Base-by-base conservation (phyloP, 345 rosid species). In the Acer saccharum region DNA sequence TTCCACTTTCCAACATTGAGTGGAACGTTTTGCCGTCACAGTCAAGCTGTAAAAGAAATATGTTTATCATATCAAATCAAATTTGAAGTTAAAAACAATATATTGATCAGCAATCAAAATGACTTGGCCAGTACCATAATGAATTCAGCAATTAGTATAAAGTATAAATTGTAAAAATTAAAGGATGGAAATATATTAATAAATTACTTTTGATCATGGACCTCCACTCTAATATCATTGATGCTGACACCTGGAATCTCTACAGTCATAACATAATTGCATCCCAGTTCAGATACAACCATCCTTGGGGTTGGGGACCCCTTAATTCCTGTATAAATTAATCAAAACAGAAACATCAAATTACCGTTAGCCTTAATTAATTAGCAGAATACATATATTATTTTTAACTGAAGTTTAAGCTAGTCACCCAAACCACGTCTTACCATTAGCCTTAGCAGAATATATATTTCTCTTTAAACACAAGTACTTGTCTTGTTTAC, bases 141-240 rank as follows among this genome's bases (percentile, higher is more conserved):
- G 55, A 67, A 73, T 17, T n/a, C 50, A 46, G 65, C 12, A 3
- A 10, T 32, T 32, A 32, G 35, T 32, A 32, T 32, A 32, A 32
- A 32, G 5, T 32, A 32, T 32, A 32, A 18, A 6, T 58, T 20
- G 1, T 58, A 20, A 10, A 72, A 20, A 76, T 21, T 65, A 32
- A 58, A 27, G 29, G 68, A 57, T 17, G 39, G 43, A 60, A 58
- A 13, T 61, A n/a, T 60, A 35, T 35, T 35, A 35, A 4, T 14
- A 43, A 55, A 78, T 80, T 86, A 89, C 98, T 81, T 85, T 79
- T 48, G 82, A 73, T 88, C 84, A 79, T 84, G 84, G 63, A 93
- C 88, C 76, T 93, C 97, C 81, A 95, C 98, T 85, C 89, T 87
- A 72, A 95, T 82, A 79, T 95, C 90, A 82, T 82, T 79, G 76